Conservation (phyloP, 768 basidiomycete species). For the Pleurotus giganteus region DNA sequence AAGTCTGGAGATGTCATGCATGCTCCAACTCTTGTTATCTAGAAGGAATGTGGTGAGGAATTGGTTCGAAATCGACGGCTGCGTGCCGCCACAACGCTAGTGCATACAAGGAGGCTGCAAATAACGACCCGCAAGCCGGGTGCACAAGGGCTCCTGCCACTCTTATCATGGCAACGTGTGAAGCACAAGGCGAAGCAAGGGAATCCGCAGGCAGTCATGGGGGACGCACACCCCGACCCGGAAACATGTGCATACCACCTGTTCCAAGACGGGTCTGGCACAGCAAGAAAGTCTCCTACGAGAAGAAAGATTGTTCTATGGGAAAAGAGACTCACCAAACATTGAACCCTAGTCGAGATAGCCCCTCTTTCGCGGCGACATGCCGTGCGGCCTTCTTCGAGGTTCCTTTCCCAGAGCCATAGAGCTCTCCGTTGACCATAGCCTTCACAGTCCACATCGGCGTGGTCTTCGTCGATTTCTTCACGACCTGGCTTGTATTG, state of each 20-base stretch:
- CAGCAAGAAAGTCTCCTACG: no score
- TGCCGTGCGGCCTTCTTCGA: constrained; percentile 82
- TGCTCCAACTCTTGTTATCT: constrained; percentile 19
- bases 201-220: not conserved
- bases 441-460: constrained; percentile 74
- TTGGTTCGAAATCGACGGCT: constrained; percentile 10
- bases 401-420: constrained; percentile 63
- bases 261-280: no score
- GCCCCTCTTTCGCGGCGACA: constrained; percentile 76
- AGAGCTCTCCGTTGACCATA: constrained; percentile 55
- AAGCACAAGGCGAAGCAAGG: not conserved
- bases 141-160: no score
- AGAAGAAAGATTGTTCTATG: constrained; percentile 18
- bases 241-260: no score
- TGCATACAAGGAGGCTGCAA: no score
- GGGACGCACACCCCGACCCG: not conserved
- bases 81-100: no score
- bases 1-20: constrained; percentile 58
- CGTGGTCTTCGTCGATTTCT: constrained; percentile 58
- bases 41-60: not conserved
- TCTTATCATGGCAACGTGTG: no score
- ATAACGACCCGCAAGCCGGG: no score
- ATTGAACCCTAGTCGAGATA: constrained; percentile 54
- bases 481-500: constrained; percentile 9
- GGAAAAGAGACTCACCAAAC: constrained; percentile 38